Base-by-base conservation (phyloP, 2,329 filamentous ascomycete genomes). In the Aureobasidium zeae region DNA sequence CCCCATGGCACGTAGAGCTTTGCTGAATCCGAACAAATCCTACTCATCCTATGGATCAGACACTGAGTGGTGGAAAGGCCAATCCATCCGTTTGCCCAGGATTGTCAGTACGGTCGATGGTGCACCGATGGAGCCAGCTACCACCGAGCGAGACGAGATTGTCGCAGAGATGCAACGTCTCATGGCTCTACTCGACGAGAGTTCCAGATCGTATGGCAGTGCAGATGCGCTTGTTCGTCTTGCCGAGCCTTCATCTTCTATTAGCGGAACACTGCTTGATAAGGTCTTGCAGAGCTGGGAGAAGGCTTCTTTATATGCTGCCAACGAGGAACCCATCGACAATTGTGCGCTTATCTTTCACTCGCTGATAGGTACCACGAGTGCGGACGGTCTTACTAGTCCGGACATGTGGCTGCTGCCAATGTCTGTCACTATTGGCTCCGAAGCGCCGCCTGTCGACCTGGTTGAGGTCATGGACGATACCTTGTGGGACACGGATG, bases 41-140 rank as follows among this genome's bases (percentile, higher is more conserved):
- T 57, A 68, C 17, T 54, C 60, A 2, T 64, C 72, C 46, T 81
- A 81, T 52, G 74, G 73, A 31, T 57, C 69, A 42, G 69, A 77
- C 47, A 51, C 64, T 2, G 70, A 76, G 9, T 81, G 77, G 77
- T 81, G 77, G 77, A 73, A 71, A 52, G 77, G 77, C 15, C 67
- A 66, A 21, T 56, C 67, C 0, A 70, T 76, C 19, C 61, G 67
- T 21, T 57, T 69, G 11, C 65, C 71, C 3, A 69, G 67, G 34
- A 69, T 73, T 16, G 65, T 77, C n/a, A 48, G 38, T 66, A 70
- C 38, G 54, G 66, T 45, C 53, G 58, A 49, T 3, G 54, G 52
- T 16, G 52, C 52, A 3, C 48, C 52, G 25, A 48, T 55, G 4
- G 52, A 60, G 5, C 48, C 53, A 21, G 56, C 56, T 5, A 52